Percentiles rank a stretch among this genome's conserved stretches.
Conservation (phyloP, 2,329 filamentous ascomycete genomes). For the Stenocarpella maydis region DNA sequence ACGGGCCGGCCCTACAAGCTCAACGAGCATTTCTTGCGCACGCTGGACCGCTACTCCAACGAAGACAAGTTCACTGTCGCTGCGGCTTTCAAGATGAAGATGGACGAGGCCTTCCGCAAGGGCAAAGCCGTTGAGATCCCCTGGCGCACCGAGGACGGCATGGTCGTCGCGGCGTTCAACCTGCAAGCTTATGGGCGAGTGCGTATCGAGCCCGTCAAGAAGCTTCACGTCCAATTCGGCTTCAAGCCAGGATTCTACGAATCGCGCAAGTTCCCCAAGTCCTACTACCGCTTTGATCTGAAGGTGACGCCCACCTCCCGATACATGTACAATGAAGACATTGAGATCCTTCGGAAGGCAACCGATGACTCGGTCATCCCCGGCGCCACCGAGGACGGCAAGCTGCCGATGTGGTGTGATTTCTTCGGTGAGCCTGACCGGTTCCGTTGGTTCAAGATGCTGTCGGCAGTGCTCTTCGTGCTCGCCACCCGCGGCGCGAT, state of each 20-base stretch:
- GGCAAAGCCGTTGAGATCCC: slow-evolving; percentile 55
- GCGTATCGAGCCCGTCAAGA: slow-evolving; percentile 59
- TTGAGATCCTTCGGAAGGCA: slow-evolving; percentile 35
- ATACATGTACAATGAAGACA: slow-evolving; percentile 58
- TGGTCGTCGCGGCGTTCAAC: slow-evolving; percentile 72
- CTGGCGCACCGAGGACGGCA: slow-evolving; percentile 68
- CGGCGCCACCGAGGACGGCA: slow-evolving; percentile 50
- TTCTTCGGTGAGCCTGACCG: slow-evolving; percentile 68
- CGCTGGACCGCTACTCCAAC: slow-evolving; percentile 64
- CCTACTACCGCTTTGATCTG: slow-evolving; percentile 70
- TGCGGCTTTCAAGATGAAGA: slow-evolving; percentile 63
- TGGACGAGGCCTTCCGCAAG: slow-evolving; percentile 64
- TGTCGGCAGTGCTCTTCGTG: slow-evolving; percentile 69
- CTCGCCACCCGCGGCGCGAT: slow-evolving; percentile 69
- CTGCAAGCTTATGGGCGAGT: slow-evolving; percentile 68
- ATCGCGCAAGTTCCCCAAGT: slow-evolving; percentile 72
- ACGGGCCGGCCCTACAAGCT: slow-evolving; percentile 70
- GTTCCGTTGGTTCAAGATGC: slow-evolving; percentile 70
- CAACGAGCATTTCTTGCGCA: slow-evolving; percentile 64
- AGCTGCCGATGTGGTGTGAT: slow-evolving; percentile 77
- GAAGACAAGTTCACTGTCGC: slow-evolving; percentile 66
- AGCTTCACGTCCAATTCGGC: slow-evolving; percentile 72
- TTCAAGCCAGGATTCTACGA: slow-evolving; percentile 77
- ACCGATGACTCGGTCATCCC: slow-evolving; percentile 51
- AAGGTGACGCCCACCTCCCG: slow-evolving; percentile 63